Base-by-base conservation (phyloP, 2,329 filamentous ascomycete species). In the Ploettnerulaceae sp. region DNA sequence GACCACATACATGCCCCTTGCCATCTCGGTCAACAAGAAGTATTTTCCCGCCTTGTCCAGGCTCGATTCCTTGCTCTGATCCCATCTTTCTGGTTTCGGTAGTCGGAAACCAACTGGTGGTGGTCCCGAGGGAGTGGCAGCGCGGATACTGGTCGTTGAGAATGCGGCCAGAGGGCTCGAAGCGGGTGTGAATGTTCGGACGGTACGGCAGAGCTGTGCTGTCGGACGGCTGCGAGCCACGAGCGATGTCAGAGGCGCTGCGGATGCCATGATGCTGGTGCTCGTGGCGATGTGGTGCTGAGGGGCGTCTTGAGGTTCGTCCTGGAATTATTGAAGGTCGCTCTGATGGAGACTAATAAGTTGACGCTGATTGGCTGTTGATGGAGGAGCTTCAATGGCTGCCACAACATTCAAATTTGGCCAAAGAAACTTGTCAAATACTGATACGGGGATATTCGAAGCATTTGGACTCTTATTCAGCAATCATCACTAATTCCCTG, bases 1-100 rank as follows among this genome's bases (percentile, higher is more conserved):
- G 69, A 93, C 81, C 58, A 98, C 83, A 66, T 96, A 98, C 93
- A 98, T 97, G 69, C 93, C 93, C 65, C 93, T 82, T 67, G 88
- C 78, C 85, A 97, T 93, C 77, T 98, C 93, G 44, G 86, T 83
- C 76, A 97, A 73, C 66, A 98, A 78, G 72, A 98, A 98, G 76
- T 89, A 97, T 67, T 90, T 93, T 60, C 87, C 89, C 54, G 89
- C 76, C 67, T 84, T 85, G 71, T 96, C 89, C 59, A 94, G 71
- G 26, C 85, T 79, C 55, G 76, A 81, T 66, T 95, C 89, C 53
- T 78, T 75, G 56, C 82, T 77, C 68, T 94, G 79, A 58, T 94
- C 82, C 89, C 89, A 97, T 71, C 80, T 72, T 66, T 82, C 77
- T 41, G 78, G 82, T 54, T 74, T 77, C 62, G 82, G 78, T 61